A percentile compares a stretch with the other conserved stretches of the same genome.
Evolutionary conservation across 768 basidiomycete species (phyloP).

Genomic region (Cantharellus cinnabarinus): DNA sequence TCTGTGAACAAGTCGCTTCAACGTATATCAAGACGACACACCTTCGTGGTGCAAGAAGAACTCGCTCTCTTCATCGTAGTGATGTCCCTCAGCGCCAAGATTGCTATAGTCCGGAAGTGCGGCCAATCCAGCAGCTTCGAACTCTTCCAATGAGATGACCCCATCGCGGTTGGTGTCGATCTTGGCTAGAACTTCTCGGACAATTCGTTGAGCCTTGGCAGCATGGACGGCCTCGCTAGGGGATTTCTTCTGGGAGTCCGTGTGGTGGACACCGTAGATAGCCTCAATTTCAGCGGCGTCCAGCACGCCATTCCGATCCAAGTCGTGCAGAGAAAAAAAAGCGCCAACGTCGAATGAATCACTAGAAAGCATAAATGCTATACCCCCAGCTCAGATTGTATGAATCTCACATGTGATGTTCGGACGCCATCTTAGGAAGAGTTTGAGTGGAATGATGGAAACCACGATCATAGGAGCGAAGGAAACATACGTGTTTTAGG

Average conservation of each 20-base stretch:
- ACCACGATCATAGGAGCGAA: constrained; percentile 9
- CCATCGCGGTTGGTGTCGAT: constrained; percentile 67
- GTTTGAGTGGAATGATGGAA: constrained; percentile 3
- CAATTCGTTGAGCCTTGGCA: constrained; percentile 62
- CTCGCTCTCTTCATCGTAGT: constrained; percentile 64
- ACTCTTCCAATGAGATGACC: constrained; percentile 44
- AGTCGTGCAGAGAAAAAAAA: constrained; percentile 92
- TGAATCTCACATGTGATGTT: constrained; percentile 59
- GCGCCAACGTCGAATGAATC: constrained; percentile 66
- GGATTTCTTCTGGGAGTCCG: constrained; percentile 66
- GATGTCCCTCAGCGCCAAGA: constrained; percentile 79
- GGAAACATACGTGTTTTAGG: constrained; percentile 60
- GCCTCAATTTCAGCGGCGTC: constrained; percentile 80
- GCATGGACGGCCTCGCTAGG: constrained; percentile 67
- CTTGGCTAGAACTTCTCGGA: constrained; percentile 40
- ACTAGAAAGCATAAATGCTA: constrained; percentile 19
- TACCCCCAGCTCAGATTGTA: constrained; percentile 11
- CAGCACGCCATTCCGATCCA: constrained; percentile 76
- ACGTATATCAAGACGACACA: constrained; percentile 14
- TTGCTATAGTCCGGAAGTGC: constrained; percentile 68
- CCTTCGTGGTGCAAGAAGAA: constrained; percentile 98
- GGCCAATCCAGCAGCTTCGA: constrained; percentile 46
- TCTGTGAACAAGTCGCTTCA: constrained; percentile 4
- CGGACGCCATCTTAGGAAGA: constrained; percentile 51
- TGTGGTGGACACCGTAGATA: constrained; percentile 88